Conservation (phyloP, 139 green algal species). For the Haematococcus sp. region DNA sequence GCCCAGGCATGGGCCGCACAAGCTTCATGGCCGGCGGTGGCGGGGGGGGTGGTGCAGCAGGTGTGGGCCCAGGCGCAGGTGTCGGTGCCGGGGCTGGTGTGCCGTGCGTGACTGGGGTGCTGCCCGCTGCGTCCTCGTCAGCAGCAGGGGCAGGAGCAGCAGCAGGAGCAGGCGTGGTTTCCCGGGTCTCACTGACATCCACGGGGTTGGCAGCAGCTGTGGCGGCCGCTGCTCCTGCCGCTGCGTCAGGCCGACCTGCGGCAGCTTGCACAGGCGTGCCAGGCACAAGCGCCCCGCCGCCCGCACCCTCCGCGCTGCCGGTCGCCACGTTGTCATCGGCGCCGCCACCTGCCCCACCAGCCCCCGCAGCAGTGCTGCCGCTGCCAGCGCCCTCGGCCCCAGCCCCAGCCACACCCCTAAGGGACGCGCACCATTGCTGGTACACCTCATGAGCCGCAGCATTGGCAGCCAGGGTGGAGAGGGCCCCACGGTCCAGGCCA, state of each 20-base stretch:
- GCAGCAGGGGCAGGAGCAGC: slow-evolving; percentile 7
- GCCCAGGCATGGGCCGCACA: neutral
- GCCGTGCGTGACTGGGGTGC: neutral
- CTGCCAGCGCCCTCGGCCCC: neutral
- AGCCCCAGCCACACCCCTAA: neutral
- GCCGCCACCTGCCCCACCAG: too few species aligned
- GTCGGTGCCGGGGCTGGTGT: neutral
- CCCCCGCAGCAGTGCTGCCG: too few species aligned
- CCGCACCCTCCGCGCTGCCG: too few species aligned
- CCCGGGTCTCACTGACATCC: too few species aligned
- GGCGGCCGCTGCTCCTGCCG: too few species aligned
- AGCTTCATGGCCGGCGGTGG: neutral
- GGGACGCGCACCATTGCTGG: slow-evolving; percentile 13
- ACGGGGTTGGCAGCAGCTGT: too few species aligned
- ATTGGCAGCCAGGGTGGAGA: slow-evolving; percentile 46
- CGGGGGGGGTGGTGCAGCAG: neutral
- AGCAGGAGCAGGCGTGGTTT: neutral
- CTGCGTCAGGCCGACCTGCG: too few species aligned
- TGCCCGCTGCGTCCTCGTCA: slow-evolving; percentile 9
- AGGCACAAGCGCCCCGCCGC: too few species aligned
- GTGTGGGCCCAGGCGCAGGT: neutral
- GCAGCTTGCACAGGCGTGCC: too few species aligned
- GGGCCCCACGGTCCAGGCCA: slow-evolving; percentile 53
- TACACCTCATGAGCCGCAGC: slow-evolving; percentile 27
- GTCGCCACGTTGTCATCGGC: too few species aligned